A percentile compares a stretch with the other conserved stretches of the same genome.
Conservation (phyloP, 73 alveolate genomes). For the Symbiodinium pilosum region DNA sequence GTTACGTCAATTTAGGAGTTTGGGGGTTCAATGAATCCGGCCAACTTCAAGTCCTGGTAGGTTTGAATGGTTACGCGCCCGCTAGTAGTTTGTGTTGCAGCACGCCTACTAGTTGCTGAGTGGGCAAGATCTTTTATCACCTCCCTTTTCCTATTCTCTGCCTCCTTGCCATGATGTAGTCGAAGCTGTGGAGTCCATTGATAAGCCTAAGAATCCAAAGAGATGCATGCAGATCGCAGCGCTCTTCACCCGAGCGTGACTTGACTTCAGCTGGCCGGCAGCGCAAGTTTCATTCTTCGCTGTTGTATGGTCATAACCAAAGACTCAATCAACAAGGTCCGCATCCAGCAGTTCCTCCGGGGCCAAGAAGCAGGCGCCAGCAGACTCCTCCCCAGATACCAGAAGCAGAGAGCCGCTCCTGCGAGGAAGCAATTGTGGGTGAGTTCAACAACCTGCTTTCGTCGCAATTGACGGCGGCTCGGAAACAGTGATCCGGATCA, state of each 20-base stretch:
- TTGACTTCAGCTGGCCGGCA: background rate
- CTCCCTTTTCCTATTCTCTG: background rate
- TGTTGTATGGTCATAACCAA: no score
- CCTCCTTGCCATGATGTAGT: no score
- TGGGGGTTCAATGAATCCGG: background rate
- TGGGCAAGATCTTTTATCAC: no score
- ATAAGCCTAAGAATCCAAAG: no score
- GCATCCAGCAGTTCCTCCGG: background rate
- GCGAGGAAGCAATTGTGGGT: conserved; percentile 82
- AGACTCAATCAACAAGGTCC: background rate
- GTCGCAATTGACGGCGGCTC: conserved; percentile 70
- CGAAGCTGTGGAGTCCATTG: no score
- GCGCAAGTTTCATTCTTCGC: no score
- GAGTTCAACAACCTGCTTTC: conserved; percentile 87
- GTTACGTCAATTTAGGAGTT: background rate
- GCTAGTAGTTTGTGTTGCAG: no score
- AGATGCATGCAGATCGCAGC: conserved; percentile 70
- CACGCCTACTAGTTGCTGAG: no score
- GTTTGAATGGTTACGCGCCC: background rate
- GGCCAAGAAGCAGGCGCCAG: background rate
- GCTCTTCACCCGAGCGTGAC: conserved; percentile 84
- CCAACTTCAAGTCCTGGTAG: background rate
- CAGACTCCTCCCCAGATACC: background rate
- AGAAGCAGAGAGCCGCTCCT: background rate
- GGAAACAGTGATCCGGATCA: background rate